Evolutionary conservation across 148 eudicot genomes (phyloP).

Genomic region (Chenopodium formosanum): DNA sequence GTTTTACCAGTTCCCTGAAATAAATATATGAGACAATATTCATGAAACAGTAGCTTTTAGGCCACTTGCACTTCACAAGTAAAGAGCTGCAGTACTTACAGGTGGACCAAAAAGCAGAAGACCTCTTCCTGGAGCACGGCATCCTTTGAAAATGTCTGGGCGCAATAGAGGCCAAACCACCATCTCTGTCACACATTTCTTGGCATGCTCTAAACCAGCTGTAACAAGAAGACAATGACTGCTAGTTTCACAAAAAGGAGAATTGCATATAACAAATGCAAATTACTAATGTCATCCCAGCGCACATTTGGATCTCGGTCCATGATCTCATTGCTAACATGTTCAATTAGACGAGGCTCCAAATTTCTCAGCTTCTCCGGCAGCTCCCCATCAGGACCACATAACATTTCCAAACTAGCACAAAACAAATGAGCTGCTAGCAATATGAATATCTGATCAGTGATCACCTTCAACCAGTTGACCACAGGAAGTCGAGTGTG

Average conservation of each 20-base stretch:
- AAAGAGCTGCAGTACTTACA: conserved; percentile 45
- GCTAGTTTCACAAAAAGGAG: not conserved
- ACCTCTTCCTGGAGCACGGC: conserved; percentile 99
- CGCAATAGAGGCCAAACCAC: conserved; percentile 95
- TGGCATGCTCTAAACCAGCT: conserved; percentile 99
- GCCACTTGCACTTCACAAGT: not conserved
- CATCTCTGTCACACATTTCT: conserved; percentile 99
- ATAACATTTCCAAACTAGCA: conserved; percentile 78
- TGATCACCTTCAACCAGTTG: not conserved
- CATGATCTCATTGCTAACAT: conserved; percentile 97
- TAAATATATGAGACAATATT: conserved; percentile 8
- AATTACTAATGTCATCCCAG: conserved; percentile 92
- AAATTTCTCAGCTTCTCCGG: conserved; percentile 94
- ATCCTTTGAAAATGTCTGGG: conserved; percentile 96
- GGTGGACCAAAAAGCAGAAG: conserved; percentile 99
- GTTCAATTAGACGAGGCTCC: conserved; percentile 96
- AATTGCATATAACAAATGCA: not conserved
- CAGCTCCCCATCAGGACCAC: conserved; percentile 96
- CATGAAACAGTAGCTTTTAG: not conserved
- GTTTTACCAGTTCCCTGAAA: conserved; percentile 93
- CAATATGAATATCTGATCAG: not conserved
- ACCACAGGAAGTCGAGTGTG: no score
- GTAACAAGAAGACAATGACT: conserved; percentile 25
- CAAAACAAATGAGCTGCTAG: conserved; percentile 4
- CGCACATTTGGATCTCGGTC: conserved; percentile 94